Percentiles rank a stretch among this genome's conserved stretches.
phyloP scores from a whole-genome alignment of 495 filamentous ascomycete species.

The Neurospora discreta region DNA sequence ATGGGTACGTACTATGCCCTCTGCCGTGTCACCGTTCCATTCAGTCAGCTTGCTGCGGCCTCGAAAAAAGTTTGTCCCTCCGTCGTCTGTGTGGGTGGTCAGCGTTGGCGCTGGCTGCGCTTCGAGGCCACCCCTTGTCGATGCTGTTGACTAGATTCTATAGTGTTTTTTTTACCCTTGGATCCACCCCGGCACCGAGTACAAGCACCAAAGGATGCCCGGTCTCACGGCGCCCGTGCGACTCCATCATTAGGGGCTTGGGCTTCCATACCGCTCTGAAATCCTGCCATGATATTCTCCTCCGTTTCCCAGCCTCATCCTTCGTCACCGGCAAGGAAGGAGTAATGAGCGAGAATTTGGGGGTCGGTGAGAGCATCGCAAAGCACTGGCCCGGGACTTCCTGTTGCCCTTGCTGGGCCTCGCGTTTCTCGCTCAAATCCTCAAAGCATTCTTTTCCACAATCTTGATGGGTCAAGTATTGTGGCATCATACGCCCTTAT shows the following conservation, averaged over 20 bases:
- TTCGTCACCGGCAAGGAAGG: background rate
- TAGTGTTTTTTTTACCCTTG: background rate
- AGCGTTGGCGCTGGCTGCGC: constrained; percentile 4
- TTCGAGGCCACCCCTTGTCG: constrained; percentile 1
- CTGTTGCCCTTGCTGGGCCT: background rate
- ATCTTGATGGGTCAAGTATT: background rate
- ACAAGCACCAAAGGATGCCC: background rate
- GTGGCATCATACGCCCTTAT: constrained; percentile 12
- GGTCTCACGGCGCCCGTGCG: background rate
- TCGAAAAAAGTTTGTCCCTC: background rate
- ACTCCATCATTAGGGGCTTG: background rate
- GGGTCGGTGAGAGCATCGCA: background rate
- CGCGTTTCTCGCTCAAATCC: background rate
- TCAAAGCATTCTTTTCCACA: background rate
- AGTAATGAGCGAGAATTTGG: background rate
- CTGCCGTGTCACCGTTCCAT: background rate
- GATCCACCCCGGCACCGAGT: background rate
- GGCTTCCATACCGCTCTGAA: background rate
- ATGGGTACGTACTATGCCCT: background rate
- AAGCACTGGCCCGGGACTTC: background rate
- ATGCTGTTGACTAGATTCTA: background rate
- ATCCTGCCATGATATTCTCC: background rate
- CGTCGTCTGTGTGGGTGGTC: background rate
- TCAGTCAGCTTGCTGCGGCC: background rate
- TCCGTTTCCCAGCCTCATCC: background rate